Percentiles rank a stretch among this genome's conserved stretches.
Conservation (phyloP, 2,329 filamentous ascomycete species). For the Ambrosiella cleistominuta region DNA sequence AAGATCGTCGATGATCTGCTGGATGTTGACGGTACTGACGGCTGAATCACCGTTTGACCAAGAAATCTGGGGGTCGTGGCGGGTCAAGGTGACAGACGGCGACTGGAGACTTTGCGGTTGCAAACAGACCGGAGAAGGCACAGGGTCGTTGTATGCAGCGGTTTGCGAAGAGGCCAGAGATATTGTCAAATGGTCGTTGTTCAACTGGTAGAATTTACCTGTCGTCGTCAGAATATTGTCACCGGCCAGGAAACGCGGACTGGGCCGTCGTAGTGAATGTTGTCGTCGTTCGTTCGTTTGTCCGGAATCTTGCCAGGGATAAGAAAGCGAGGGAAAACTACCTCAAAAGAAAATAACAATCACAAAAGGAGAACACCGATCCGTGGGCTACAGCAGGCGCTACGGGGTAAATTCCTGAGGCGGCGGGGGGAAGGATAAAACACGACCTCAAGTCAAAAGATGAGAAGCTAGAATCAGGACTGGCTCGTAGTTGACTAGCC, state of each 20-base stretch:
- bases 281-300: not conserved
- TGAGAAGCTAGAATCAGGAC: not conserved
- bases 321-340: not conserved
- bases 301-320: not conserved
- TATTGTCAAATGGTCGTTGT: not conserved
- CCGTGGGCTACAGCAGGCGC: not conserved
- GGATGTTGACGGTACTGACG: conserved; percentile 10
- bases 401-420: not conserved
- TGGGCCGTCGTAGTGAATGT: not conserved
- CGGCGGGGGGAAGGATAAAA: not conserved
- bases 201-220: not conserved
- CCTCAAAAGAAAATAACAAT: not conserved
- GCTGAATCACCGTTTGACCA: conserved; percentile 13
- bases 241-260: not conserved
- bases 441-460: not conserved
- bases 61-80: conserved; percentile 12
- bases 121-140: conserved; percentile 1
- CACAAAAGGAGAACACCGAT: not conserved
- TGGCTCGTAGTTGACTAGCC: not conserved
- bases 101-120: conserved; percentile 6
- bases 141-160: not conserved
- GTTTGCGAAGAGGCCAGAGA: not conserved
- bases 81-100: conserved; percentile 1
- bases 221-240: not conserved
- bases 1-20: conserved; percentile 11